These are phyloP conservation scores for Starmerella kuoi DNA, from an alignment of 805 yeast genomes.

Conservation along the genomic window DNA sequence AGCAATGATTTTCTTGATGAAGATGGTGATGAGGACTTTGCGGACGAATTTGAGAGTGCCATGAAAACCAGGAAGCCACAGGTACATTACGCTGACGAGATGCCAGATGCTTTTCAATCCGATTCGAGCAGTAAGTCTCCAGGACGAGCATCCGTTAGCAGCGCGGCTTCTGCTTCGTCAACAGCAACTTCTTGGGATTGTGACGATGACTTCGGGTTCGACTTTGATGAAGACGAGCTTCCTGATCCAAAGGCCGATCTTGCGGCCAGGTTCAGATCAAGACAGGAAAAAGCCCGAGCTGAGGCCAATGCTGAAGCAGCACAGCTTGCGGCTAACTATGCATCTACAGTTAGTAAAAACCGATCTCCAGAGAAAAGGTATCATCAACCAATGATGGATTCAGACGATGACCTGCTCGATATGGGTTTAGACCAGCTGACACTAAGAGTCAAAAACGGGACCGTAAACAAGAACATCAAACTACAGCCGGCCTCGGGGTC, in stretches of 20 bases:
- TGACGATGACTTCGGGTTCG: slow-evolving; percentile 19
- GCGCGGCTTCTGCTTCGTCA: slow-evolving; percentile 14
- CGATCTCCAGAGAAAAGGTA: background rate
- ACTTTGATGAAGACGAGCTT: slow-evolving; percentile 6
- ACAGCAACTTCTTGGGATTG: slow-evolving; percentile 19
- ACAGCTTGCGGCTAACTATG: slow-evolving; percentile 6
- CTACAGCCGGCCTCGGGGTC: slow-evolving; percentile 11
- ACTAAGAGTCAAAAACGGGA: slow-evolving; percentile 14
- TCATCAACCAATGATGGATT: background rate
- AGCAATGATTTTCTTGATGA: background rate
- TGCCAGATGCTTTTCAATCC: slow-evolving; percentile 15
- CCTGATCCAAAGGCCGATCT: slow-evolving; percentile 8
- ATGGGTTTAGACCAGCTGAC: slow-evolving; percentile 19
- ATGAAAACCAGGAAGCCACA: background rate
- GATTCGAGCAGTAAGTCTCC: slow-evolving; percentile 18
- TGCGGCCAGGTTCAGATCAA: slow-evolving; percentile 11
- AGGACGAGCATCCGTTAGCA: slow-evolving; percentile 19
- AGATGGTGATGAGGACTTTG: slow-evolving; percentile 18
- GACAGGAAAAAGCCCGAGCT: slow-evolving; percentile 14
- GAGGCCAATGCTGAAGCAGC: slow-evolving; percentile 16
- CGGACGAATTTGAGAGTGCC: slow-evolving; percentile 14
- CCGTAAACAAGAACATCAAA: slow-evolving; percentile 21
- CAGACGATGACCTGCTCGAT: slow-evolving; percentile 19
- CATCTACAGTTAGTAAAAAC: slow-evolving; percentile 1
- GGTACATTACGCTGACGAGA: background rate